Evolutionary conservation across 768 basidiomycete genomes (phyloP), one percentile per base, ranked within the genome.

Genomic region (Russula lepida): DNA sequence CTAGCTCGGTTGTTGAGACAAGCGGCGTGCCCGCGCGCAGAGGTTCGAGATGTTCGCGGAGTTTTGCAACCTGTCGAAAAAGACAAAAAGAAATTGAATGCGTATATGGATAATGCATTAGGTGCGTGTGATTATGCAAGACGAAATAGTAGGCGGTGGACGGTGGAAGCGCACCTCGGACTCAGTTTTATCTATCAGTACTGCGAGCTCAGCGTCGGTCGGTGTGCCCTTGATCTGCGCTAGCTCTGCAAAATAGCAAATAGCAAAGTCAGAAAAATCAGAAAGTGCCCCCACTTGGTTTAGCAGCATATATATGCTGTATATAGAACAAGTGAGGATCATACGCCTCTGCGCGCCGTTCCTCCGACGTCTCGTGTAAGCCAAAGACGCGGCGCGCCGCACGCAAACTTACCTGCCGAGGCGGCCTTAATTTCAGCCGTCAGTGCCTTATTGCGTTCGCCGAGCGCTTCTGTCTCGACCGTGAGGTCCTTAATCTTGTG

Each of bases 1-100:
- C 81, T 19, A 89, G 77, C 53, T 93, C 90, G 64, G 84, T 83
- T 8, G 82, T 75, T 19, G 88, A 88, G 32, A 93, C 79, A 27
- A 85, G 78, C 6, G 82, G 80, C 5, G 81, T 78, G 30, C 87
- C 89, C 30, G 80, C 76, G 35, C 87, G 84, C 47, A 92, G 77
- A 37, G 89, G 86, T 54, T 76, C 71, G 8, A 93, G 77, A 60
- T 81, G 79, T 19, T 72, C 74, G 8, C 72, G 72, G 15, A 80
- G 73, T 63, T 79, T 77, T 23, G 71, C 65, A 58, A 85, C 76
- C 86, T 90, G 4, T 21, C 8, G 19, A 21, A 44, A 43, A 21
- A 37, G 35, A n/a, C 41, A n/a, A n/a, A 44, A 44, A 44, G 9
- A 44, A 44, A 44, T 21, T 7, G 43, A 11, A 12, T 44, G n/a